phyloP scores from a whole-genome alignment of 345 rosid species.

The Psidium friedrichsthalianum region DNA sequence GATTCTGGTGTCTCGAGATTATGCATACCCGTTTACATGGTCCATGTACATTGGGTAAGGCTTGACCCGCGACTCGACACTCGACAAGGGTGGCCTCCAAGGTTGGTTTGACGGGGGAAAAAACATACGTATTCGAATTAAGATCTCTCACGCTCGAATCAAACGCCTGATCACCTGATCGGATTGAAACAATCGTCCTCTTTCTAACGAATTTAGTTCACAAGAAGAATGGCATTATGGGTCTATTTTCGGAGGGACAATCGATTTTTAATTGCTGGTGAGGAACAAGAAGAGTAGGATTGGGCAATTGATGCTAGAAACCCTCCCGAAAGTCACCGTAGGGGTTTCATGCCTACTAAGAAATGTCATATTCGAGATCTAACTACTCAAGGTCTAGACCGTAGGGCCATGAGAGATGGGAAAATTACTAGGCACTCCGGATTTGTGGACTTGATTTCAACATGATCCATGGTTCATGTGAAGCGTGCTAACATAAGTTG shows the following conservation, averaged over 20 bases:
- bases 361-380: neutral
- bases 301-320: no score
- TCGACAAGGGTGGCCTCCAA: neutral
- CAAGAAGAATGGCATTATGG: accelerated
- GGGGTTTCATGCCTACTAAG: neutral
- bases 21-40: accelerated
- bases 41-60: neutral
- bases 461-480: neutral
- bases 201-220: accelerated
- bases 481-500: accelerated
- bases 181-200: neutral
- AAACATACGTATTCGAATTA: neutral
- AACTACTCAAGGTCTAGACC: neutral
- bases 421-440: neutral
- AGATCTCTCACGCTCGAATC: neutral
- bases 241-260: neutral
- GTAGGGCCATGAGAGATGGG: accelerated
- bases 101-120: accelerated
- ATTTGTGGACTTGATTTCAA: accelerated
- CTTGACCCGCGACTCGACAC: neutral
- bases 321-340: no score
- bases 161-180: no score
- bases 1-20: neutral
- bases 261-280: neutral
- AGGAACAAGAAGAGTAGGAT: neutral